Evolutionary conservation across 2,329 filamentous ascomycete species (phyloP), one percentile per base, ranked within the genome.

Genomic region (Trichothecium roseum): DNA sequence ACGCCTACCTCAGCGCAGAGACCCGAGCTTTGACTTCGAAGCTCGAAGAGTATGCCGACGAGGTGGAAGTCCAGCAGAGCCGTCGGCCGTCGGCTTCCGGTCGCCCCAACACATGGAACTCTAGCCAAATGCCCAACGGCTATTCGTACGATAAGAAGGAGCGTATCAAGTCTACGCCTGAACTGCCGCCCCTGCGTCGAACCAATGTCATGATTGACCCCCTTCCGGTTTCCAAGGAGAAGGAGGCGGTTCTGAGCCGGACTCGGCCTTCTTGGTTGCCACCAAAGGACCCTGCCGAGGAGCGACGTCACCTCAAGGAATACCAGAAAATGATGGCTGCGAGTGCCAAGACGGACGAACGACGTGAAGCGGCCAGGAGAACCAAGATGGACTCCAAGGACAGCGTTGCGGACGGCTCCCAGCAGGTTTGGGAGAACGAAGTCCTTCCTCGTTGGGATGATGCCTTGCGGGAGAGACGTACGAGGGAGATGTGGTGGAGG

Each of bases 201-300:
- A 79, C 76, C 29, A 83, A 87, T 47, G 80, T 86, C 44, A 84
- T 89, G 72, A 85, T 89, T 41, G 84, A 91, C 48, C 84, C 84
- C 4, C 63, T 91, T 26, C 84, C 84, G 13, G 77, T 88, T 18
- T 89, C 84, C 31, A 87, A 84, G 55, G 84, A 91, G 58, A 91
- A 91, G 54, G 83, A 89, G 50, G 84, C 84, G 3, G 83, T 88
- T 2, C 65, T 91, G 16, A 86, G 82, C 17, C 71, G 85, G 14
- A 91, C 84, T 2, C 70, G 84, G 27, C 84, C 84, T 1, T 87
- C 82, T 2, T 91, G 85, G 85, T 64, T 91, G 3, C 84, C 85
- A 1, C 84, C 84, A 1, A 91, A 91, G 59, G 79, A 91, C 45
- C 88, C 86, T 2, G 83, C 83, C 36, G 91, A 98, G 57, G 91